A percentile compares a stretch with the other conserved stretches of the same genome.
phyloP scores from a whole-genome alignment of 805 yeast genomes.

The Metschnikowia santaceciliae region DNA sequence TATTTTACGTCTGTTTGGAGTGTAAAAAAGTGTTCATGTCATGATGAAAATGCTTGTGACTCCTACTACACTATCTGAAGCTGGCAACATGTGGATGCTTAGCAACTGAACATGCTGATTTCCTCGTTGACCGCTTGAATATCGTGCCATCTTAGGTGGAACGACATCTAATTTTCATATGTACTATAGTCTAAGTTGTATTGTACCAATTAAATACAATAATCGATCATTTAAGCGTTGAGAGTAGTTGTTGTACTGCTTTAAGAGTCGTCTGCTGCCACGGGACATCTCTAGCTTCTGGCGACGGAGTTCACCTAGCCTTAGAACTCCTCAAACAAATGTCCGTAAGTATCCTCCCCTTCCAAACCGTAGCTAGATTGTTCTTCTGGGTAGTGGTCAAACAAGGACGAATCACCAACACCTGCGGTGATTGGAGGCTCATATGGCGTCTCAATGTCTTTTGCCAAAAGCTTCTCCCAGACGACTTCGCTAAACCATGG shows the following conservation, averaged over 20 bases:
- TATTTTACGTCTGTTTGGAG: conserved; percentile 85
- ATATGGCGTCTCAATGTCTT: conserved; percentile 61
- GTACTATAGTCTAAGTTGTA: conserved; percentile 3
- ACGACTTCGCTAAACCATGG: conserved; percentile 59
- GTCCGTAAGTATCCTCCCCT: conserved; percentile 39
- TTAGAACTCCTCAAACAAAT: conserved; percentile 34
- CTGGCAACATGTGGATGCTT: not conserved
- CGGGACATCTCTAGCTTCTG: not conserved
- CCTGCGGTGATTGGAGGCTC: conserved; percentile 64
- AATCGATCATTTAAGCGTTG: not conserved
- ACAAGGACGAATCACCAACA: conserved; percentile 52
- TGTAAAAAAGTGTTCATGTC: conserved; percentile 73
- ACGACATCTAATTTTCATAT: not conserved
- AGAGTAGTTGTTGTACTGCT: not conserved
- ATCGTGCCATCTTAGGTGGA: not conserved
- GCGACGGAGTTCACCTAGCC: not conserved
- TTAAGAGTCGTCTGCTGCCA: not conserved
- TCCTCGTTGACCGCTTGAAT: not conserved
- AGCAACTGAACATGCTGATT: not conserved
- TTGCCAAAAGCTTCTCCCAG: conserved; percentile 53
- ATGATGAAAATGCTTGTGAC: not conserved
- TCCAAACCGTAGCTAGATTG: conserved; percentile 35
- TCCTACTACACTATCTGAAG: not conserved
- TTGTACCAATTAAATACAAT: conserved; percentile 1
- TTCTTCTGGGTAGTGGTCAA: conserved; percentile 45